phyloP scores from a whole-genome alignment of 768 basidiomycete genomes.

The Kwoniella bestiolae region DNA sequence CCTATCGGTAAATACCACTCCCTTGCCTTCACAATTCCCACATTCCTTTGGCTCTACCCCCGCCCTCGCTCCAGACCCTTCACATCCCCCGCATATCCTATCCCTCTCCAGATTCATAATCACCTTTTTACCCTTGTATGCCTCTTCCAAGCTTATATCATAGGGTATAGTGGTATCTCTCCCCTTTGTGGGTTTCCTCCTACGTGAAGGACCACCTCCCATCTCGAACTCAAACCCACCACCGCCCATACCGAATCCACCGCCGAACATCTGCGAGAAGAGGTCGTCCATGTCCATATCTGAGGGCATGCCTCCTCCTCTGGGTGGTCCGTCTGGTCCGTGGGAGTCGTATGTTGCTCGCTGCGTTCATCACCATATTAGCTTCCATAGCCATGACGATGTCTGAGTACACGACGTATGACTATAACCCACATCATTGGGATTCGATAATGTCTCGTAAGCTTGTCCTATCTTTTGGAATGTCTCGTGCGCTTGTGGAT shows the following conservation, averaged over 20 bases:
- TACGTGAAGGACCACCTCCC: constrained; percentile 40
- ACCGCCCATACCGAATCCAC: constrained; percentile 67
- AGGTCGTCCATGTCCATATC: constrained; percentile 57
- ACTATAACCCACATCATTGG: constrained; percentile 37
- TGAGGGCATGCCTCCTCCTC: constrained; percentile 58
- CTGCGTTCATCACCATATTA: too few species aligned
- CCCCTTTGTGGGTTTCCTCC: constrained; percentile 37
- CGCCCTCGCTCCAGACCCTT: constrained; percentile 84
- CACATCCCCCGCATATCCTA: constrained; percentile 74
- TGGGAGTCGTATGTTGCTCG: constrained; percentile 51
- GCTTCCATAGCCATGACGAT: too few species aligned
- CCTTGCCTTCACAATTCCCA: constrained; percentile 78
- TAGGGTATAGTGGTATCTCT: constrained; percentile 59
- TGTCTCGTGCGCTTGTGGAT: constrained; percentile 77
- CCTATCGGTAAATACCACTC: constrained; percentile 58
- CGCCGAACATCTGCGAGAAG: constrained; percentile 61
- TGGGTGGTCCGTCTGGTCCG: constrained; percentile 45
- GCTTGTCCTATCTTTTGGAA: constrained; percentile 90
- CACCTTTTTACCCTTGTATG: constrained; percentile 87
- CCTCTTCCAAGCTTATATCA: constrained; percentile 85
- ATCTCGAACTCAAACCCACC: constrained; percentile 67
- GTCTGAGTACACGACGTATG: too few species aligned
- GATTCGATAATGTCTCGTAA: constrained; percentile 58
- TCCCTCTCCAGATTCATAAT: constrained; percentile 89
- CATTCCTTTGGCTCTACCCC: constrained; percentile 85